phyloP scores from a whole-genome alignment of 306 rosid species.

The Vachellia pachyceras region DNA sequence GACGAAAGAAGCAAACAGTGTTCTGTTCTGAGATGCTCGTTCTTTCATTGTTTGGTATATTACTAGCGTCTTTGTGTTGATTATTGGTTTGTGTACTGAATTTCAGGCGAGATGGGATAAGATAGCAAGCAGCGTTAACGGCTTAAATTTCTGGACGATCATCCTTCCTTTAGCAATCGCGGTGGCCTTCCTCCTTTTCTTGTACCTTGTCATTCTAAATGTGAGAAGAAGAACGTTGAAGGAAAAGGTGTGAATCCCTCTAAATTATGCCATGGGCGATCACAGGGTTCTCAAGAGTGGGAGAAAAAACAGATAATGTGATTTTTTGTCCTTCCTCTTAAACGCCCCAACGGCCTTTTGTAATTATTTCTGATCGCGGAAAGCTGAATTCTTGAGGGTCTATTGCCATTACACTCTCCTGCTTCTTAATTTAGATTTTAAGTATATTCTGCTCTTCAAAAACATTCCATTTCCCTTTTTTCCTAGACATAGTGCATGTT shows the following conservation, averaged over 20 bases:
- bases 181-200: slow-evolving; percentile 47
- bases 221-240: slow-evolving; percentile 74
- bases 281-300: neutral
- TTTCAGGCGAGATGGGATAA: slow-evolving; percentile 68
- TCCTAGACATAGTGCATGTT: too few species aligned
- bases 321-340: neutral
- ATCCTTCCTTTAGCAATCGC: slow-evolving; percentile 45
- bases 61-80: slow-evolving; percentile 10
- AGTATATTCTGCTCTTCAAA: neutral
- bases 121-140: slow-evolving; percentile 41
- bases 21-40: neutral
- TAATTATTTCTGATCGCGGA: slow-evolving; percentile 22
- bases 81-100: slow-evolving; percentile 22
- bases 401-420: neutral
- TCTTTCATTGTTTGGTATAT: neutral
- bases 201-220: slow-evolving; percentile 58
- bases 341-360: slow-evolving; percentile 14
- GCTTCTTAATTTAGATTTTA: neutral
- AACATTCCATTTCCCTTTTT: neutral
- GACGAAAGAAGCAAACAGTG: neutral
- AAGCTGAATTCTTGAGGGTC: slow-evolving; percentile 10
- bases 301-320: neutral
- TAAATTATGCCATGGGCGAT: slow-evolving; percentile 22
- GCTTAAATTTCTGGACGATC: slow-evolving; percentile 48
- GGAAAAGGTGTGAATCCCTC: slow-evolving; percentile 60